These are phyloP conservation scores for Eutypella sp. DNA, from an alignment of 2,329 filamentous ascomycete genomes.

Conservation along the genomic window DNA sequence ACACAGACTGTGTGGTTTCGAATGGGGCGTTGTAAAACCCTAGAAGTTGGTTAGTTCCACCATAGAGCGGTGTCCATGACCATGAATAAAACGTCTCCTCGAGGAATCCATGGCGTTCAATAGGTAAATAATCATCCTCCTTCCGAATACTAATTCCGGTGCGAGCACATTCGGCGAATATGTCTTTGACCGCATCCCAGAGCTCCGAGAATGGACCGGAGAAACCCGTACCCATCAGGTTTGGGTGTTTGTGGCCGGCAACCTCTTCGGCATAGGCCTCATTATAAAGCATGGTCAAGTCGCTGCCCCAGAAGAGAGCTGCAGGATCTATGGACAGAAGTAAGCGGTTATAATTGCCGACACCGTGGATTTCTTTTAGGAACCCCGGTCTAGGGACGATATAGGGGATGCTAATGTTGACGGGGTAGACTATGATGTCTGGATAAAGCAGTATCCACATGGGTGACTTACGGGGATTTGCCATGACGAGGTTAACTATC, in stretches of 20 bases:
- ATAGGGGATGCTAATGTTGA: not conserved
- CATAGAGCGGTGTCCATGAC: slow-evolving; percentile 34
- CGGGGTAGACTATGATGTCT: not conserved
- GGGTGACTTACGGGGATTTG: slow-evolving; percentile 22
- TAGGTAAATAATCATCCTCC: slow-evolving; percentile 28
- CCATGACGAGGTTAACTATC: slow-evolving; percentile 31
- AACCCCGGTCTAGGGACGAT: not conserved
- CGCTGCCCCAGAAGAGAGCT: slow-evolving; percentile 57
- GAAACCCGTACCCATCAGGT: slow-evolving; percentile 54
- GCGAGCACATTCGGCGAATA: slow-evolving; percentile 31
- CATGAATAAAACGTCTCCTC: slow-evolving; percentile 37
- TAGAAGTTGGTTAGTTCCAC: slow-evolving; percentile 28
- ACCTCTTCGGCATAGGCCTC: slow-evolving; percentile 52
- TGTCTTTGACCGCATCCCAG: slow-evolving; percentile 27
- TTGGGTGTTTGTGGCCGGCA: slow-evolving; percentile 58
- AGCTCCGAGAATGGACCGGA: slow-evolving; percentile 52
- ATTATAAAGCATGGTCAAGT: slow-evolving; percentile 60
- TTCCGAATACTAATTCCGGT: slow-evolving; percentile 29
- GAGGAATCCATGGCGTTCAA: slow-evolving; percentile 29
- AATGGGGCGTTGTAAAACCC: slow-evolving; percentile 37
- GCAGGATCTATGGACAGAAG: slow-evolving; percentile 28
- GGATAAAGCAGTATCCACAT: not conserved
- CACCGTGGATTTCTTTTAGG: not conserved
- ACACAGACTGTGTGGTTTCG: slow-evolving; percentile 30
- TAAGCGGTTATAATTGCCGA: not conserved